A percentile compares a stretch with the other conserved stretches of the same genome.
phyloP scores from a whole-genome alignment of 805 yeast genomes.

The Saccharomyces paradoxus region DNA sequence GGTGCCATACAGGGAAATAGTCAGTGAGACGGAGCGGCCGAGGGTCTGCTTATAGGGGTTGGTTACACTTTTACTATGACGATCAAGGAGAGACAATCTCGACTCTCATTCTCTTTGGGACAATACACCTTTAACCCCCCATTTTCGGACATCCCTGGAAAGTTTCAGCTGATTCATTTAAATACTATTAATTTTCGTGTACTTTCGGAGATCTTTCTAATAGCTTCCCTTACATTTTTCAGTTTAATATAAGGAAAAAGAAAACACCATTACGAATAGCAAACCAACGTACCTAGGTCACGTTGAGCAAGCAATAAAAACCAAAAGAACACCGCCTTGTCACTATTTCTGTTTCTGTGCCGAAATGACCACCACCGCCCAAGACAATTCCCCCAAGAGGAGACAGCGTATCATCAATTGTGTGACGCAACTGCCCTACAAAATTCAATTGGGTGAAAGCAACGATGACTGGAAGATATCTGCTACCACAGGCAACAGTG shows the following conservation, averaged over 20 bases:
- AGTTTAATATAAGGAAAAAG: background rate
- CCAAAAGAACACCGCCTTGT: background rate
- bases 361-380: constrained; percentile 1
- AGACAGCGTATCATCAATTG: constrained; percentile 30
- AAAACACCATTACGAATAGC: background rate
- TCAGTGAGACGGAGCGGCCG: background rate
- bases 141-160: background rate
- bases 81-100: background rate
- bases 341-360: background rate
- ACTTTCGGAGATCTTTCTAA: background rate
- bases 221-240: background rate
- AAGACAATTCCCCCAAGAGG: constrained; percentile 1
- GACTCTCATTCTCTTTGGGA: background rate
- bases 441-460: constrained; percentile 26
- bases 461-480: constrained; percentile 45
- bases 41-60: background rate
- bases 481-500: constrained; percentile 73
- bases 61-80: background rate
- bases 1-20: background rate
- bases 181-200: background rate
- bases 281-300: background rate
- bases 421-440: constrained; percentile 31
- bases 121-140: background rate
- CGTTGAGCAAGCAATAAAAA: background rate
- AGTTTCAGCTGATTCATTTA: background rate